Percentiles rank a stretch among this genome's conserved stretches.
phyloP scores from a whole-genome alignment of 164 flowering plant species.

The Brasenia schreberi region DNA sequence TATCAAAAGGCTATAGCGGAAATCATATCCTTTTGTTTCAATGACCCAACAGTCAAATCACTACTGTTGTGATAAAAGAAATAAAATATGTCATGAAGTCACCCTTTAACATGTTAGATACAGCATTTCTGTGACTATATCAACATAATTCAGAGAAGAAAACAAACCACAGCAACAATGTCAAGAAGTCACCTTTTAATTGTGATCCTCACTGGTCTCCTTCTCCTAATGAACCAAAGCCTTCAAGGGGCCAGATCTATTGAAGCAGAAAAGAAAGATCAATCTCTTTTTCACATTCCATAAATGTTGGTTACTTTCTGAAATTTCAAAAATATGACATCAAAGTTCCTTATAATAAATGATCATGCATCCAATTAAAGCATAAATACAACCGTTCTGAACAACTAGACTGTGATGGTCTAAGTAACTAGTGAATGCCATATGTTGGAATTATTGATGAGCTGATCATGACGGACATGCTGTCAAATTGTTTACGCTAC shows the following conservation, averaged over 20 bases:
- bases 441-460: too few relatives aligned
- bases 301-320: too few relatives aligned
- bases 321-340: too few relatives aligned
- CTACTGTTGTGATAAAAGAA: not conserved
- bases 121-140: too few relatives aligned
- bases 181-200: not conserved
- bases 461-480: too few relatives aligned
- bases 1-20: not conserved
- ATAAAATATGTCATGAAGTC: not conserved
- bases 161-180: not conserved
- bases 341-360: not conserved
- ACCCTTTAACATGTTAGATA: too few relatives aligned
- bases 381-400: not conserved
- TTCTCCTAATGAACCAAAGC: slow-evolving; percentile 25
- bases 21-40: too few relatives aligned
- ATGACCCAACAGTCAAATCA: not conserved
- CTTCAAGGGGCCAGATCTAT: slow-evolving; percentile 42
- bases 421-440: not conserved
- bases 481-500: too few relatives aligned
- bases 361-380: not conserved
- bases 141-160: not conserved
- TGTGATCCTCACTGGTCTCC: slow-evolving; percentile 3
- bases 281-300: too few relatives aligned
- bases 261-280: not conserved
- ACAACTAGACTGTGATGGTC: not conserved